Conservation (phyloP, 805 yeast genomes). For the Myxozyma neglecta region DNA sequence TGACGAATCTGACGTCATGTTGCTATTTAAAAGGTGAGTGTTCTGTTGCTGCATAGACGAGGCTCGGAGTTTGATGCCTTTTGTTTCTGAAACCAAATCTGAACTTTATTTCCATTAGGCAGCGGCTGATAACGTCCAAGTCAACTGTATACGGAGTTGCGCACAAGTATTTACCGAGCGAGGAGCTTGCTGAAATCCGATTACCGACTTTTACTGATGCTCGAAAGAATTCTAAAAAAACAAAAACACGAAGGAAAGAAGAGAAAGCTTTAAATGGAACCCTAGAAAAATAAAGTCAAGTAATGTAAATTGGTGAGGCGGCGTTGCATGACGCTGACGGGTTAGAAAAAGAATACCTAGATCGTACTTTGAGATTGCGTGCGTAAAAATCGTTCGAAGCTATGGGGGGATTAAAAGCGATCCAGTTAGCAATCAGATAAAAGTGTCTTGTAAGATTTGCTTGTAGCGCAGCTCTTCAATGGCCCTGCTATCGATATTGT, state of each 20-base stretch:
- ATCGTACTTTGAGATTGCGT: too few relatives aligned
- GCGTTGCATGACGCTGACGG: too few relatives aligned
- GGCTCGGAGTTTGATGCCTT: not conserved
- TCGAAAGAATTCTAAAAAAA: not conserved
- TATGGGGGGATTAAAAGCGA: too few relatives aligned
- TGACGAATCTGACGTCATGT: slow-evolving; percentile 35
- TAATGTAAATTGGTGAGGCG: not conserved
- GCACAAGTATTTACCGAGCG: slow-evolving; percentile 15
- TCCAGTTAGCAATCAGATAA: too few relatives aligned
- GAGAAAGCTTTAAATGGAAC: not conserved
- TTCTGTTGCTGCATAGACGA: not conserved
- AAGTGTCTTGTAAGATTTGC: too few relatives aligned
- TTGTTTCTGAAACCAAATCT: not conserved
- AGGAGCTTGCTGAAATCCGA: slow-evolving; percentile 7
- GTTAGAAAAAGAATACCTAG: too few relatives aligned
- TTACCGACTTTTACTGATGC: not conserved
- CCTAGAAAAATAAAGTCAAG: not conserved
- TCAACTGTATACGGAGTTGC: slow-evolving; percentile 12
- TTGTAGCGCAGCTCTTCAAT: too few relatives aligned
- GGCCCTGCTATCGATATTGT: too few relatives aligned
- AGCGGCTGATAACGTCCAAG: not conserved
- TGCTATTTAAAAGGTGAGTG: slow-evolving; percentile 31
- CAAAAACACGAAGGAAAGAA: not conserved
- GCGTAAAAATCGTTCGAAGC: not conserved
- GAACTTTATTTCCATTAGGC: not conserved